Percentiles rank a stretch among this genome's conserved stretches.
Conservation (phyloP, 768 basidiomycete species). For the Rhodosporidiobolus odoratus region DNA sequence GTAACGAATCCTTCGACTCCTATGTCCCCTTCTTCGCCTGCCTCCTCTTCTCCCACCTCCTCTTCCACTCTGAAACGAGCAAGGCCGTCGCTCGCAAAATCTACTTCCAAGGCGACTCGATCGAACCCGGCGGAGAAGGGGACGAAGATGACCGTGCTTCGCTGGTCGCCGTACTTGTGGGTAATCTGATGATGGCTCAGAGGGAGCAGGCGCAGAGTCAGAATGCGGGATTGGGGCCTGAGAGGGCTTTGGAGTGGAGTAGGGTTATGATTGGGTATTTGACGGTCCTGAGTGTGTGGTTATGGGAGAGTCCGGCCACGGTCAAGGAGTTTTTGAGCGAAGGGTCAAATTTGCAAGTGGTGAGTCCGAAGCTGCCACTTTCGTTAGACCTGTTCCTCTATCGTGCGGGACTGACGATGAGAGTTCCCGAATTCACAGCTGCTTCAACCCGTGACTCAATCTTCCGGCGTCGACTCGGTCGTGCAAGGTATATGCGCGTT, state of each 20-base stretch:
- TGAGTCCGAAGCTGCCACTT: conserved; percentile 51
- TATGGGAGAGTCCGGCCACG: conserved; percentile 89
- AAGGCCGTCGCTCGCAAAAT: conserved; percentile 50
- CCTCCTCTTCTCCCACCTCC: conserved; percentile 71
- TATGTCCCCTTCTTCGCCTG: conserved; percentile 59
- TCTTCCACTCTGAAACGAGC: conserved; percentile 55
- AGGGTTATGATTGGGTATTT: conserved; percentile 80
- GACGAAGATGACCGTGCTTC: conserved; percentile 56
- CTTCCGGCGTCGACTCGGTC: conserved; percentile 72
- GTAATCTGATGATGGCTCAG: conserved; percentile 81
- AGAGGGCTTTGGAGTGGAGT: conserved; percentile 77
- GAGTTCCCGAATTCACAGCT: conserved; percentile 53
- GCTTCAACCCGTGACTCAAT: conserved; percentile 89
- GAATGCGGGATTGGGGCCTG: conserved; percentile 56
- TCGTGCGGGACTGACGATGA: not conserved
- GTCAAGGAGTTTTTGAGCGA: conserved; percentile 80
- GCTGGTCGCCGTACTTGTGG: conserved; percentile 76
- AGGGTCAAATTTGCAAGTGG: conserved; percentile 82
- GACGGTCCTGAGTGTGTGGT: conserved; percentile 77
- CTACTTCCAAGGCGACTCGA: conserved; percentile 42
- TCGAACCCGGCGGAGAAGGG: conserved; percentile 44
- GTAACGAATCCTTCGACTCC: conserved; percentile 51
- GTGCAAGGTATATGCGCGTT: conserved; percentile 88
- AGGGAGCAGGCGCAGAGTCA: conserved; percentile 54
- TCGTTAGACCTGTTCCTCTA: too few relatives aligned